Evolutionary conservation across 2,329 filamentous ascomycete genomes (phyloP).

Genomic region (Plectosphaerella plurivora): DNA sequence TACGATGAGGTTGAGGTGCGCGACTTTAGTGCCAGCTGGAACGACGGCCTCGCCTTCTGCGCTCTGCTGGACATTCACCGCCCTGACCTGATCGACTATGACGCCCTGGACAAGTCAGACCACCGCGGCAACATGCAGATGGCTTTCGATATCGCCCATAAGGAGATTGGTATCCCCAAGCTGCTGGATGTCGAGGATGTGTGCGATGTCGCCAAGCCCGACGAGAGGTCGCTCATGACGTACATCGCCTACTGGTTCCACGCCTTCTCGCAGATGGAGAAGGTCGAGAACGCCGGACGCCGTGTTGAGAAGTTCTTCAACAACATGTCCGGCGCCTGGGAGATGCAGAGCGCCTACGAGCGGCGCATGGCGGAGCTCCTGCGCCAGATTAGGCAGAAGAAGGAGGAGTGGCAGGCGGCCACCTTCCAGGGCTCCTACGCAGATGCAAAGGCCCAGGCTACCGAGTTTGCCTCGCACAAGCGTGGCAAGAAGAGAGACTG

Average conservation of each 20-base stretch:
- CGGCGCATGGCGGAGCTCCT: constrained; percentile 82
- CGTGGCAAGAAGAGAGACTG: constrained; percentile 84
- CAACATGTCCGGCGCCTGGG: constrained; percentile 99
- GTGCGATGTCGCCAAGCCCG: constrained; percentile 91
- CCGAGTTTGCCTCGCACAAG: constrained; percentile 84
- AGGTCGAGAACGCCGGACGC: constrained; percentile 93
- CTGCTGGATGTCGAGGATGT: constrained; percentile 97
- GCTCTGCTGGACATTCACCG: constrained; percentile 94
- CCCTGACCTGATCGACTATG: constrained; percentile 95
- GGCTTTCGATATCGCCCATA: constrained; percentile 91
- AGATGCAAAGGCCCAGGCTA: constrained; percentile 84
- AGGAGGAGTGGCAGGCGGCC: constrained; percentile 71
- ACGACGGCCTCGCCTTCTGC: constrained; percentile 94
- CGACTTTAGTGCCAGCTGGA: constrained; percentile 96
- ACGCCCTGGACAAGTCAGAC: constrained; percentile 87
- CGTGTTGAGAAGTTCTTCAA: constrained; percentile 97
- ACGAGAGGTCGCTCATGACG: constrained; percentile 96
- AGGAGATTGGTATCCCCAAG: constrained; percentile 95
- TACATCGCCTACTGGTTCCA: constrained; percentile 99
- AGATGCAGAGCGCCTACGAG: constrained; percentile 98
- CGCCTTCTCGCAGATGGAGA: constrained; percentile 97
- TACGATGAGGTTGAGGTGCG: constrained; percentile 95
- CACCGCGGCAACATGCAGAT: constrained; percentile 97
- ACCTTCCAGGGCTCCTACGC: constrained; percentile 87
- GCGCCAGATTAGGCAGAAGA: constrained; percentile 67